Percentiles rank a stretch among this genome's conserved stretches.
phyloP scores from a whole-genome alignment of 768 basidiomycete species.

The Boletus rufocinnamomeus region DNA sequence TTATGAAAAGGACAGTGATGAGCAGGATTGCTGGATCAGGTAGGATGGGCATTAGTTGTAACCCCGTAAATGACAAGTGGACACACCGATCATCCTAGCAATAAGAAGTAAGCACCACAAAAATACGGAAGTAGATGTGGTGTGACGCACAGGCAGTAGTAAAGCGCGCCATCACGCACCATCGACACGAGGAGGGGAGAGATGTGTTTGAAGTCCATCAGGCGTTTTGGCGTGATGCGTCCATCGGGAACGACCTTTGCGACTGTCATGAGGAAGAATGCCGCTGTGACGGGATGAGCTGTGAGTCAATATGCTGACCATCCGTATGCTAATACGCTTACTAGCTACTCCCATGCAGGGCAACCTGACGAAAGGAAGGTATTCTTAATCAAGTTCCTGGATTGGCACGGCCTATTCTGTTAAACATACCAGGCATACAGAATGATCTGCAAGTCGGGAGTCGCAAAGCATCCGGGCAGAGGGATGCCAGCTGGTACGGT shows the following conservation, averaged over 20 bases:
- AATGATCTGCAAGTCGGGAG: background rate
- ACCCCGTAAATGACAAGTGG: background rate
- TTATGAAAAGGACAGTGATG: background rate
- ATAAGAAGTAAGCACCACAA: background rate
- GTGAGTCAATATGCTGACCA: background rate
- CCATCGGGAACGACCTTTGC: background rate
- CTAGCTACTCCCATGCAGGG: background rate
- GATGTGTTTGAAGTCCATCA: background rate
- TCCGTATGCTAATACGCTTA: background rate
- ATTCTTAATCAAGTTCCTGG: background rate
- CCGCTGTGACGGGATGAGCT: background rate
- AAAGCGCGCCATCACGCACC: too few species aligned
- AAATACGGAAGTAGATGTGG: background rate
- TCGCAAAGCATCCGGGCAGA: background rate
- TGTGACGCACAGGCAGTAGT: too few species aligned
- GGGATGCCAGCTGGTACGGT: background rate
- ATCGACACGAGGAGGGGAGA: background rate
- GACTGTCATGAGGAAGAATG: too few species aligned
- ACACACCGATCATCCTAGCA: slow-evolving; percentile 3
- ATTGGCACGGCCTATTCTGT: background rate
- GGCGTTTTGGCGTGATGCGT: background rate
- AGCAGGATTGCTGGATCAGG: background rate
- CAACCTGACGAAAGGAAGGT: background rate
- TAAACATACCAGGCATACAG: background rate
- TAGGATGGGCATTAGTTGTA: background rate